These are phyloP conservation scores for Pyrenula massariospora DNA, from an alignment of 495 filamentous ascomycete genomes.

Conservation along the genomic window DNA sequence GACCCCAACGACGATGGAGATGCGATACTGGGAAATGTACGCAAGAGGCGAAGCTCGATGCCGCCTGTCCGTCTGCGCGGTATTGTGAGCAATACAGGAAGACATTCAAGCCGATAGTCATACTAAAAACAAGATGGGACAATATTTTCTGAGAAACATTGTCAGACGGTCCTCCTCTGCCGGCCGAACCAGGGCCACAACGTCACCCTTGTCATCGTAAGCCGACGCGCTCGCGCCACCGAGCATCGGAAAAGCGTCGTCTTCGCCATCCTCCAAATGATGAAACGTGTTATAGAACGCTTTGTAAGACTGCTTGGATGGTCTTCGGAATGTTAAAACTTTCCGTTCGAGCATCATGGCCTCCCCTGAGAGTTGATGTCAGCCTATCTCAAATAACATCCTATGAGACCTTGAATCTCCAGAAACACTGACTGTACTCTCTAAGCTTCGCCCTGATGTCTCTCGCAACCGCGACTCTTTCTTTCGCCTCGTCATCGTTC, in stretches of 20 bases:
- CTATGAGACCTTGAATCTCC: neutral
- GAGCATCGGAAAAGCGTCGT: neutral
- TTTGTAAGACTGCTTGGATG: conserved; percentile 1
- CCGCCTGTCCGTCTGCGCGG: neutral
- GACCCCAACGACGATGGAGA: conserved; percentile 1
- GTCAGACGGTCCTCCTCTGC: conserved; percentile 4
- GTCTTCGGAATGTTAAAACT: conserved; percentile 5
- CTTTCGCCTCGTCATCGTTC: neutral
- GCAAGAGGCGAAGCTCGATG: neutral
- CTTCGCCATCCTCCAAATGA: neutral
- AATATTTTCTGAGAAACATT: conserved; percentile 3
- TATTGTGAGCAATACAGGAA: neutral
- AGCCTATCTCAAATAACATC: neutral
- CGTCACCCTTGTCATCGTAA: conserved; percentile 1
- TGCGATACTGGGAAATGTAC: neutral
- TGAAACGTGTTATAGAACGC: conserved; percentile 4
- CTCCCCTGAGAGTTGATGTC: conserved; percentile 6
- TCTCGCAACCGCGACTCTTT: neutral
- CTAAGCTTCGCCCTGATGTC: conserved; percentile 6
- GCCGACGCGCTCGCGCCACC: conserved; percentile 1
- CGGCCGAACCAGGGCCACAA: conserved; percentile 1
- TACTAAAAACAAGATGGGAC: conserved; percentile 3
- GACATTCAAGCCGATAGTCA: neutral
- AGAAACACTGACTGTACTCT: conserved; percentile 4
- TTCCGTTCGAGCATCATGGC: conserved; percentile 10